Percentiles rank a stretch among this genome's conserved stretches.
phyloP scores from a whole-genome alignment of 352 stramenopile species.

The Halophytophthora polymorphica region DNA sequence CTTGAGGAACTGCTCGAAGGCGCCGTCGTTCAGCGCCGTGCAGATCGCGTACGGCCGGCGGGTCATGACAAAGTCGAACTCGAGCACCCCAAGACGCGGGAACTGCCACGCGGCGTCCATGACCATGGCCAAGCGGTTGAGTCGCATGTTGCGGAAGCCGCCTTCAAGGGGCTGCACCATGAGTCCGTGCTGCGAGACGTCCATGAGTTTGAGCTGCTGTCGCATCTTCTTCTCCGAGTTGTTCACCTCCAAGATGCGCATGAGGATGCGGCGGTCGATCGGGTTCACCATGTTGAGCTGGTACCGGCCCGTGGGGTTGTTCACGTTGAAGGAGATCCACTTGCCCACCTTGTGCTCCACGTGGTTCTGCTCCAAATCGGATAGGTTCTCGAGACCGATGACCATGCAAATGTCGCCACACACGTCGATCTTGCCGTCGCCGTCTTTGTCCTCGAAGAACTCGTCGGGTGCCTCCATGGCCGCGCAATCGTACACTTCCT shows the following conservation, averaged over 20 bases:
- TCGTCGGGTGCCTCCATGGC: slow-evolving; percentile 51
- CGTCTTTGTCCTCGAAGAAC: slow-evolving; percentile 82
- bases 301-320: slow-evolving; percentile 67
- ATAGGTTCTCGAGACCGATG: slow-evolving; percentile 60
- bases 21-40: slow-evolving; percentile 55
- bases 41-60: slow-evolving; percentile 49
- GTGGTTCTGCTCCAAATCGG: slow-evolving; percentile 63
- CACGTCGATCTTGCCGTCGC: slow-evolving; percentile 77
- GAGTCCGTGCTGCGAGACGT: slow-evolving; percentile 58
- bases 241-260: slow-evolving; percentile 67
- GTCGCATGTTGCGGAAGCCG: slow-evolving; percentile 54
- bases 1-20: slow-evolving; percentile 74
- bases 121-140: slow-evolving; percentile 58
- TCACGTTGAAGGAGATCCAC: slow-evolving; percentile 75
- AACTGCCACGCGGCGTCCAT: slow-evolving; percentile 61
- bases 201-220: slow-evolving; percentile 51
- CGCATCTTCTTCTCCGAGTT: slow-evolving; percentile 51
- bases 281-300: slow-evolving; percentile 66
- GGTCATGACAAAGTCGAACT: slow-evolving; percentile 75
- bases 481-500: slow-evolving; percentile 57
- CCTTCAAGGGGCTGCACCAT: slow-evolving; percentile 33
- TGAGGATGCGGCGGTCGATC: slow-evolving; percentile 71
- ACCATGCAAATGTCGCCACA: slow-evolving; percentile 78
- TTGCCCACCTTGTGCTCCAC: slow-evolving; percentile 73
- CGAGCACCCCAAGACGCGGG: slow-evolving; percentile 54